These are phyloP conservation scores for Phytopythium boreale DNA, from an alignment of 352 stramenopile species.

Conservation along the genomic window DNA sequence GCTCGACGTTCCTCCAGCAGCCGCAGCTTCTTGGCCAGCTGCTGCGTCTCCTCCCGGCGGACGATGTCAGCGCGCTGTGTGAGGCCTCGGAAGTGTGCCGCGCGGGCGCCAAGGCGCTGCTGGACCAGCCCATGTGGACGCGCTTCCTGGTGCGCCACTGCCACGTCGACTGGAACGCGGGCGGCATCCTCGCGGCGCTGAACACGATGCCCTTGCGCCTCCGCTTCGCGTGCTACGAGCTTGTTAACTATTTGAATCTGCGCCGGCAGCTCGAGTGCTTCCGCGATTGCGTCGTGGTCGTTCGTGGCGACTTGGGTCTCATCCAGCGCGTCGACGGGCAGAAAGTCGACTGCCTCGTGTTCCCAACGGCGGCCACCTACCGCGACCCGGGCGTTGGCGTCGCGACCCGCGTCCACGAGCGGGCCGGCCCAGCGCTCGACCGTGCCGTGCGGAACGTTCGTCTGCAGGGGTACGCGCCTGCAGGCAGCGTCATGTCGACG, in stretches of 20 bases:
- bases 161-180: constrained; percentile 4
- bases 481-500: constrained; percentile 32
- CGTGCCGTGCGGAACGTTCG: constrained; percentile 12
- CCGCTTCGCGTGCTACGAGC: constrained; percentile 13
- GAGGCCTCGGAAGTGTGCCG: constrained; percentile 9
- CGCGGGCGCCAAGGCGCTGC: constrained; percentile 4
- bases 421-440: constrained; percentile 31
- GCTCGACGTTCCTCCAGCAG: background rate
- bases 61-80: constrained; percentile 12
- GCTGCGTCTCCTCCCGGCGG: constrained; percentile 13
- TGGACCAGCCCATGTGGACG: constrained; percentile 16
- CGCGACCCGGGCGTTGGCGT: constrained; percentile 41
- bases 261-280: constrained; percentile 40
- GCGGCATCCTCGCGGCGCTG: background rate
- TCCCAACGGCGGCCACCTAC: constrained; percentile 44
- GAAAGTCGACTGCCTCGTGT: constrained; percentile 56
- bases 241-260: constrained; percentile 43
- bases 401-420: constrained; percentile 41
- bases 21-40: constrained; percentile 20
- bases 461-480: background rate
- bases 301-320: constrained; percentile 39
- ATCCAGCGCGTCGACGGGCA: constrained; percentile 24
- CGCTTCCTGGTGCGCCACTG: constrained; percentile 21
- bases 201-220: background rate
- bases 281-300: constrained; percentile 24